These are phyloP conservation scores for Clitopilus passeckerianus DNA, from an alignment of 768 basidiomycete genomes.

Conservation along the genomic window DNA sequence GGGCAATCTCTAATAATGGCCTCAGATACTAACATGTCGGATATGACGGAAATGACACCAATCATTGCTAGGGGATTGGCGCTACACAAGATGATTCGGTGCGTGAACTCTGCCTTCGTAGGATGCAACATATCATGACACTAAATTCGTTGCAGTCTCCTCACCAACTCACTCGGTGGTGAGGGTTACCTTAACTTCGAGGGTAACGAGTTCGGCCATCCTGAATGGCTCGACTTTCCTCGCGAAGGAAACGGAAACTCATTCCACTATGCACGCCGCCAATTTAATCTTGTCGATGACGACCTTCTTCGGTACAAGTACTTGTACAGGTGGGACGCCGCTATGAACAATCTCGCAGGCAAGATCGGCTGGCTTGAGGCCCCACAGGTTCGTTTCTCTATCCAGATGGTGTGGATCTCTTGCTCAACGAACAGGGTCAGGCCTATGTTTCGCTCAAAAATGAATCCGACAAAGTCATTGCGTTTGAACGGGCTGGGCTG, in stretches of 20 bases:
- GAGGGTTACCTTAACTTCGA: constrained; percentile 98
- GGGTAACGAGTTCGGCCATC: constrained; percentile 98
- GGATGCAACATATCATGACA: neutral
- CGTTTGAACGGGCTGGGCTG: constrained; percentile 89
- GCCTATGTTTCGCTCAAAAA: constrained; percentile 94
- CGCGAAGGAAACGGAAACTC: constrained; percentile 94
- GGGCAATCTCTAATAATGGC: too few species aligned
- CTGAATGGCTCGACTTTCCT: constrained; percentile 99
- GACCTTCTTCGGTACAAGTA: constrained; percentile 83
- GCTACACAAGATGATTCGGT: constrained; percentile 98
- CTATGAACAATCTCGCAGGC: constrained; percentile 86
- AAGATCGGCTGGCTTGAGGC: constrained; percentile 81
- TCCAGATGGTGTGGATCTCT: neutral
- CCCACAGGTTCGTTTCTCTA: constrained; percentile 48
- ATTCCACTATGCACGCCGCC: constrained; percentile 94
- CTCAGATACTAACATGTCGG: constrained; percentile 91
- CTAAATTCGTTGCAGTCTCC: constrained; percentile 45
- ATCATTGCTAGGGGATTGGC: constrained; percentile 85
- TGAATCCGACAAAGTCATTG: constrained; percentile 89
- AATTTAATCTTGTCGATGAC: constrained; percentile 95
- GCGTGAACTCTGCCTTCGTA: constrained; percentile 9
- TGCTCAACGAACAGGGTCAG: constrained; percentile 28
- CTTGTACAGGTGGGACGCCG: constrained; percentile 88
- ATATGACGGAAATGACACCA: constrained; percentile 75
- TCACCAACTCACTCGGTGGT: constrained; percentile 91